phyloP scores from a whole-genome alignment of 768 basidiomycete genomes.

The Lactifluus subvellereus region DNA sequence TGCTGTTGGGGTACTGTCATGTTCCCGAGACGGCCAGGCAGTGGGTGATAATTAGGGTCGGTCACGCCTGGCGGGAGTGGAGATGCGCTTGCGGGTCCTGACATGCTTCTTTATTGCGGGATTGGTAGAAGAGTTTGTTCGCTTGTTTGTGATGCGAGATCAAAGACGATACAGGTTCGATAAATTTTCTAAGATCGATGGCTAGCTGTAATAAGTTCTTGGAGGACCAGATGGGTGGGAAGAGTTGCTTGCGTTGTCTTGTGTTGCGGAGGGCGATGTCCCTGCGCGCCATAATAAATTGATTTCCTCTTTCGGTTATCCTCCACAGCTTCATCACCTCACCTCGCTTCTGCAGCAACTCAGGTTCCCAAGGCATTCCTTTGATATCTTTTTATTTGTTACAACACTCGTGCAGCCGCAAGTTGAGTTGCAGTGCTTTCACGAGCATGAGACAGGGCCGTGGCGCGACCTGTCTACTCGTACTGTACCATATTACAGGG shows the following conservation, averaged over 20 bases:
- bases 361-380: neutral
- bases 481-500: slow-evolving; percentile 11
- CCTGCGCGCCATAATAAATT: neutral
- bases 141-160: neutral
- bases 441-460: slow-evolving; percentile 10
- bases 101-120: neutral
- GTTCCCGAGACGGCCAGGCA: slow-evolving; percentile 76
- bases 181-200: neutral
- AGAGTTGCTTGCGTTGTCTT: neutral
- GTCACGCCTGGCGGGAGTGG: slow-evolving; percentile 54
- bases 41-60: slow-evolving; percentile 58
- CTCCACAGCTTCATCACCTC: too few relatives aligned
- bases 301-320: slow-evolving; percentile 6
- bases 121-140: neutral
- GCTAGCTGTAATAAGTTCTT: neutral
- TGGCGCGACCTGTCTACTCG: slow-evolving; percentile 8
- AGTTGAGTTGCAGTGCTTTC: slow-evolving; percentile 32
- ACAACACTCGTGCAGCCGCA: slow-evolving; percentile 25
- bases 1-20: slow-evolving; percentile 56
- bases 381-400: slow-evolving; percentile 7
- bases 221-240: neutral
- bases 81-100: slow-evolving; percentile 42
- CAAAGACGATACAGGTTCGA: neutral
- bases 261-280: neutral
- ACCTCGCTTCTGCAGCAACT: neutral